Evolutionary conservation across 352 stramenopile species (phyloP), one percentile per base, ranked within the genome.

Genomic region (Globisporangium canariense): DNA sequence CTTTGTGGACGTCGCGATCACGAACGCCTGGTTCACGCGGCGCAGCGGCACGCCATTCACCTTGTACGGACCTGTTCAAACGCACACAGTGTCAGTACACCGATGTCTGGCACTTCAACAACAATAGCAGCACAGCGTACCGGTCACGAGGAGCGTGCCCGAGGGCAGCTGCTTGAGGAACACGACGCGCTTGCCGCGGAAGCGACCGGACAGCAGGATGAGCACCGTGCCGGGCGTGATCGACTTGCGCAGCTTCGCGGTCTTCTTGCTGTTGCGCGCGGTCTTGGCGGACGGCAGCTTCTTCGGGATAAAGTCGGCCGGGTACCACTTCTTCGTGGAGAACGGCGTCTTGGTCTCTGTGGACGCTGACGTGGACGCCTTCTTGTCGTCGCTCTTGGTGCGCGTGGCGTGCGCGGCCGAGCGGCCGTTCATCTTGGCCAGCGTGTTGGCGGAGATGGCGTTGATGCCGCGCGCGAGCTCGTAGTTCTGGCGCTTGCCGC

Each of bases 1-100:
- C 84, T 98, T 99, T 65, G 97, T 98, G 46, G 91, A 98, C 60
- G 98, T 99, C 62, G 94, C 97, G 73, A 99, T 99, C 47, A 99
- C 97, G 75, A 99, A 99, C 47, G 95, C 84, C 87, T 99, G 97
- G 86, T 99, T 99, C 49, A 99, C 96, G 65, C 98, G 96, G 71
- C 97, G 91, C 60, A 99, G 78, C 22, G 97, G 98, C 30, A 99
- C 97, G 67, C 97, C 97, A 87, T 99, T 99, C 57, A 99, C 89
- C 86, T 98, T 98, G 93, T 99, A 99, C 28, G 98, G 98, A 73
- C 97, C 97, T 97, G 63, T 2, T 70, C 34, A 11, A 20, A 28
- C 25, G 25, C 25, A 28, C 25, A 28, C 25, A 28, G 25, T 1
- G 25, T 28, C 25, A 28, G 25, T 28, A 28, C 25, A 28, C 25